These are phyloP conservation scores for Morella rubra DNA, from an alignment of 306 rosid genomes.

Conservation along the genomic window DNA sequence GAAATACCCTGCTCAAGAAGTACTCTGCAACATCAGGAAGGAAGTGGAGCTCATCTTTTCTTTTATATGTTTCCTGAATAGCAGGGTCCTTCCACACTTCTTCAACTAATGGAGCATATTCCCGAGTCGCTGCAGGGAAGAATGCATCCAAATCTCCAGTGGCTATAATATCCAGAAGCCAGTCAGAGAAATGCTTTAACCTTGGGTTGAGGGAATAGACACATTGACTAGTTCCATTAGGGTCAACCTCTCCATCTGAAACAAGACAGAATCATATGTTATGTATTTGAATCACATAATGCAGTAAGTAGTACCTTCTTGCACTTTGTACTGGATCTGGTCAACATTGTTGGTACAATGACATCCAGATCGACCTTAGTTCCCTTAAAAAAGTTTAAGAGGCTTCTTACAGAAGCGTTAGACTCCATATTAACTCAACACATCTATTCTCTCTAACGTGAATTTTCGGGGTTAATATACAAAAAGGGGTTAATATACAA, in stretches of 20 bases:
- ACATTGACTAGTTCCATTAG: constrained; percentile 44
- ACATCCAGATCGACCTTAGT: not conserved
- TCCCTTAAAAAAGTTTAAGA: not conserved
- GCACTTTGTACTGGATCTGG: not conserved
- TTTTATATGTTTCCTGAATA: constrained; percentile 84
- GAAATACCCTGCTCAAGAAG: constrained; percentile 82
- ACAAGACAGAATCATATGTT: constrained; percentile 27
- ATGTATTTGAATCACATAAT: constrained; percentile 17
- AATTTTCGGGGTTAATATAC: not conserved
- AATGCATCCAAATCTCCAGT: constrained; percentile 98
- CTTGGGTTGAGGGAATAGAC: constrained; percentile 89
- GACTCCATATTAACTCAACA: not conserved
- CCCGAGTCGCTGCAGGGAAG: constrained; percentile 99
- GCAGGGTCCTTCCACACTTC: constrained; percentile 99
- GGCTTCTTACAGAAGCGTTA: not conserved
- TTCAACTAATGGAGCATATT: constrained; percentile 97
- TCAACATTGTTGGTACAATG: not conserved
- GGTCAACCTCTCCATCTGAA: constrained; percentile 56
- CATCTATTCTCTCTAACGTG: not conserved
- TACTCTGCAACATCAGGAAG: constrained; percentile 91
- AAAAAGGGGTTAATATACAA: not conserved
- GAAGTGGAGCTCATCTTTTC: constrained; percentile 89
- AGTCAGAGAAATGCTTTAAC: constrained; percentile 94
- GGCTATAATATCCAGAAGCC: constrained; percentile 96
- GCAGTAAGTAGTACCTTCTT: constrained; percentile 7